Evolutionary conservation across 2,329 filamentous ascomycete genomes (phyloP).

Genomic region (Huntiella moniliformis): DNA sequence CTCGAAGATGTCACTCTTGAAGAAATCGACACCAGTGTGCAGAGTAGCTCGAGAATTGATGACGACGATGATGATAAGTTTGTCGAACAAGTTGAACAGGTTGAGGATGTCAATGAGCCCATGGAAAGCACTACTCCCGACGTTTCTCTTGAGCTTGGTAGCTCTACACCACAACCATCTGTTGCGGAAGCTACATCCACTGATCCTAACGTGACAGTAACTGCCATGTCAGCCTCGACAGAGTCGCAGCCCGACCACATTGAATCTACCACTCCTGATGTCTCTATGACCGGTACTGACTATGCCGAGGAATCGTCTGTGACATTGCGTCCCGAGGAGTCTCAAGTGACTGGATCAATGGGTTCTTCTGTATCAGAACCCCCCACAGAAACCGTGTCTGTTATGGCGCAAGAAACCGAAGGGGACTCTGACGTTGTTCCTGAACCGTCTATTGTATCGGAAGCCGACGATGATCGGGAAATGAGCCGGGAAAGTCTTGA

Average conservation of each 20-base stretch:
- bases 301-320: slow-evolving; percentile 6
- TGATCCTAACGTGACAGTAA: neutral
- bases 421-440: slow-evolving; percentile 9
- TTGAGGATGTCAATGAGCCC: neutral
- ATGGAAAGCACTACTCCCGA: neutral
- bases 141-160: neutral
- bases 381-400: neutral
- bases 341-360: neutral
- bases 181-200: neutral
- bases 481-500: slow-evolving; percentile 9
- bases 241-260: neutral
- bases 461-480: slow-evolving; percentile 10
- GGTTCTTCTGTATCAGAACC: neutral
- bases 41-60: neutral
- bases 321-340: neutral
- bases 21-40: neutral
- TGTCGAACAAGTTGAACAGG: neutral
- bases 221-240: neutral
- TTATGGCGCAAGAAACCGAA: neutral
- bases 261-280: neutral
- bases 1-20: slow-evolving; percentile 7
- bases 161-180: neutral
- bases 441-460: slow-evolving; percentile 11
- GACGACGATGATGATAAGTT: neutral
- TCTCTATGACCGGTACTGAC: slow-evolving; percentile 1